phyloP scores from a whole-genome alignment of 2,329 filamentous ascomycete species.

The Thelonectria rubi region DNA sequence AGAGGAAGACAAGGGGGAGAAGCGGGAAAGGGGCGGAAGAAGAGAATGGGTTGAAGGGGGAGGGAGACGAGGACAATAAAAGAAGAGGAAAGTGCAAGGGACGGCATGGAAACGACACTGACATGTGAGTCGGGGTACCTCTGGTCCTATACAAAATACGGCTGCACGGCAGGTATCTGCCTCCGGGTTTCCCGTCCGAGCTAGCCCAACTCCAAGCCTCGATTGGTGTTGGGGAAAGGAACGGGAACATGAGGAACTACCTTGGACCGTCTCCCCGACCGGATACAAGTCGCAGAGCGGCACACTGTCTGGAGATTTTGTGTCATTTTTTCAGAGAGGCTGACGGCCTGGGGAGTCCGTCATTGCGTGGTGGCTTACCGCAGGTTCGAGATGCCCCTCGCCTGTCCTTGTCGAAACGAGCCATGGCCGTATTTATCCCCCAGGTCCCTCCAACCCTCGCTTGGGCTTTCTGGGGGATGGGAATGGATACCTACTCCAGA shows the following conservation, averaged over 20 bases:
- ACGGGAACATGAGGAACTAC: not conserved
- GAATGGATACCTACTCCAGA: too few relatives aligned
- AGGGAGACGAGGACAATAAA: conserved; percentile 17
- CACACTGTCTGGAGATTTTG: not conserved
- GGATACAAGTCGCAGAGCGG: not conserved
- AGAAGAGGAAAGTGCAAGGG: conserved; percentile 14
- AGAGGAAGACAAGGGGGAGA: conserved; percentile 9
- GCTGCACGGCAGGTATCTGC: conserved; percentile 32
- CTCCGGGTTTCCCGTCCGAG: conserved; percentile 34
- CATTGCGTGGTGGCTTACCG: not conserved
- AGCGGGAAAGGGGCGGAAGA: conserved; percentile 21
- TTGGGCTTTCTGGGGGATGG: conserved; percentile 8
- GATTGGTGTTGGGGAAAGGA: not conserved
- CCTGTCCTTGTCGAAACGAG: conserved; percentile 11
- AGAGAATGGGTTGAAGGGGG: conserved; percentile 5
- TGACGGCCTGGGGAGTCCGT: not conserved
- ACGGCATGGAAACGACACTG: conserved; percentile 23
- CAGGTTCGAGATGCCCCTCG: not conserved
- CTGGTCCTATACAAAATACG: conserved; percentile 24
- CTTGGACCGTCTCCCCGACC: not conserved
- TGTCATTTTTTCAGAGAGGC: not conserved
- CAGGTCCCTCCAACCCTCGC: not conserved
- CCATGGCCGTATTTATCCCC: conserved; percentile 6
- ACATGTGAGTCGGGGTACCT: conserved; percentile 41
- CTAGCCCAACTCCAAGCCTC: conserved; percentile 27